Base-by-base conservation (phyloP, 1,284 basidiomycete genomes). In the Austroboletus rostrupii region DNA sequence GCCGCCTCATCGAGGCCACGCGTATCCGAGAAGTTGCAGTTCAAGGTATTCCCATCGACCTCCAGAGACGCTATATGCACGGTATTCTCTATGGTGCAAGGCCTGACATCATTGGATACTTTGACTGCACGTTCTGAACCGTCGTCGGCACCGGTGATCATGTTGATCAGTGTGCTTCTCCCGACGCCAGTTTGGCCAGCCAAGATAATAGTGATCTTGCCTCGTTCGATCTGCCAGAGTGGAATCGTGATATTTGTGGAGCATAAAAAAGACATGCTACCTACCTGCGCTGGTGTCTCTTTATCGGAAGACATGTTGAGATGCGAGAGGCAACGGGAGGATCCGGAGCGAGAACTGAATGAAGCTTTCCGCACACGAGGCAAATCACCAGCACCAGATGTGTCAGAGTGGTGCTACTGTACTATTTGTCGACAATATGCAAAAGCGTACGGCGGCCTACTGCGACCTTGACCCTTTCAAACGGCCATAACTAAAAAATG, bases 131-230 rank as follows among this genome's bases (percentile, higher is more conserved):
- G 41, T 8, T 35, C 39, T 7, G 59, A 55, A 35, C 45, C 51
- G 11, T 49, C 47, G 26, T 43, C 19, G 31, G 46, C 49, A 37
- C 55, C 64, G 16, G 41, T 49, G 47, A 61, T 61, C 64, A 62
- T 66, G 28, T 62, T 62, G 52, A 63, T 52, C 49, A 62, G 26
- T 1, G 60, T 62, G 36, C 64, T 62, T 37, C 60, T 62, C 33
- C 61, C 61, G 13, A 63, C 62, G 33, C 61, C 61, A 13, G 60
- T 62, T 21, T 62, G 60, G 26, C 61, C 63, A 31, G 57, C 64
- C 38, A 66, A 45, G 20, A 65, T 51, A 32, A 66, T 48, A n/a
- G 53, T 20, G 52, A 49, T 14, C 44, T 40, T 29, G 21, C 26
- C 39, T 23, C 28, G 38, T 38, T 43, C 10, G 14, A 39, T 45